These are phyloP conservation scores for Malus hybrid DNA, from an alignment of 331 rosid species.

Conservation along the genomic window DNA sequence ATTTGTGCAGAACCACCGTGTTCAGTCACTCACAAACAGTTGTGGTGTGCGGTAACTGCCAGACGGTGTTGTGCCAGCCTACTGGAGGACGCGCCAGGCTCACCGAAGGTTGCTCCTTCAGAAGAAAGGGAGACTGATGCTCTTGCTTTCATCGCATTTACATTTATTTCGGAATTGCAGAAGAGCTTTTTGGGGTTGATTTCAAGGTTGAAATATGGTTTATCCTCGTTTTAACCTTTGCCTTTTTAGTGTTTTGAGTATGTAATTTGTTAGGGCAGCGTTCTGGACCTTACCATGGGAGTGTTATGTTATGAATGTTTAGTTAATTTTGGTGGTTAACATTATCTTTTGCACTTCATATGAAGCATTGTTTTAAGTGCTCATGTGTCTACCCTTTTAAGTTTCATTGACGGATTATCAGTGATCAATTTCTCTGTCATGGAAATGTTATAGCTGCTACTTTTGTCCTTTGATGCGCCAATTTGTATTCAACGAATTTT, in stretches of 20 bases:
- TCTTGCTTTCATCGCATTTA: background rate
- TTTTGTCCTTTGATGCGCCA: background rate
- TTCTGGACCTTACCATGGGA: background rate
- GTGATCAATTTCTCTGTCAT: background rate
- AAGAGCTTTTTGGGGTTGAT: background rate
- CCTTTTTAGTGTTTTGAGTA: background rate
- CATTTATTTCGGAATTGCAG: background rate
- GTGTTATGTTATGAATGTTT: background rate
- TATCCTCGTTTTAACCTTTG: background rate
- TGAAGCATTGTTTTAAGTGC: background rate
- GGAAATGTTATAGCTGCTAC: background rate
- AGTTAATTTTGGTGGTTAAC: background rate
- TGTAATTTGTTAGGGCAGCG: background rate
- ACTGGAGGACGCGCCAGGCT: constrained; percentile 48
- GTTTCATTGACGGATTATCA: background rate
- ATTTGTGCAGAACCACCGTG: constrained; percentile 38
- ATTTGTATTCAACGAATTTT: background rate
- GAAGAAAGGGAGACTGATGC: constrained; percentile 40
- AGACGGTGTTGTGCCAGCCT: constrained; percentile 50
- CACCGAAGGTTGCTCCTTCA: constrained; percentile 46
- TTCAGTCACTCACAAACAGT: constrained; percentile 45
- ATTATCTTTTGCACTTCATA: background rate
- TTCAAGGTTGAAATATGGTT: background rate
- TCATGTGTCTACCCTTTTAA: background rate
- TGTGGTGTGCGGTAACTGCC: constrained; percentile 58